Base-by-base conservation (phyloP, 371 early-diverging fungal species). In the Actinomortierella wolfii region DNA sequence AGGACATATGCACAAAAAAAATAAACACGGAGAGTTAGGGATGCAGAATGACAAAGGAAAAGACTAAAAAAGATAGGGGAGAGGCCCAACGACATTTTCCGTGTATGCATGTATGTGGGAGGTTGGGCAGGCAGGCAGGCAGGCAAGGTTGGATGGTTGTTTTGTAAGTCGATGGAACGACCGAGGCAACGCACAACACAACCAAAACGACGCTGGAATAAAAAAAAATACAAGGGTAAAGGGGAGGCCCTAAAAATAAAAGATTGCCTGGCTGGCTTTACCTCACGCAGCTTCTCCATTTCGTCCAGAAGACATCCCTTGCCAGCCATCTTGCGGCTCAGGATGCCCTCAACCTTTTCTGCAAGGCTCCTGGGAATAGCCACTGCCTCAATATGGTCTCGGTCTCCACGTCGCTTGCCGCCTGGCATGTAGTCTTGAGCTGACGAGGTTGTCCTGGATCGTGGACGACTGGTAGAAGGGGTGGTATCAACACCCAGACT, bases 291-390 rank as follows among this genome's bases (percentile, higher is more conserved):
- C 15, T 65, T 39, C 46, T 73, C 67, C n/a, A 62, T 67, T 17
- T 73, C 74, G 40, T 73, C 74, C 1, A 73, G 74, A 41, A 63
- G 59, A 50, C 44, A 56, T 34, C 74, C 74, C 54, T 73, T 73
- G 67, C 74, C 74, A 41, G 74, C 74, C 51, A 73, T 62, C 54
- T 73, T 73, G 34, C 74, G 74, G 48, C 74, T 67, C 44, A 73
- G 39, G 47, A 73, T 73, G 53, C 59, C 34, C 25, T 67, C 74
- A 8, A 73, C 74, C 42, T 66, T 58, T 23, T 73, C 74, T 6
- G 67, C 74, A 45, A 73, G 52, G 18, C 53, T 47, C 54, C 66
- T 73, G 7, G 74, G 74, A 20, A 73, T 73, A 5, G 63, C 67
- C 18, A 73, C 74, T 9, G 74, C 62, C 39, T 60, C 74, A 0